Evolutionary conservation across 169 alveolate species (phyloP).

Genomic region (Eimeria tenella): DNA sequence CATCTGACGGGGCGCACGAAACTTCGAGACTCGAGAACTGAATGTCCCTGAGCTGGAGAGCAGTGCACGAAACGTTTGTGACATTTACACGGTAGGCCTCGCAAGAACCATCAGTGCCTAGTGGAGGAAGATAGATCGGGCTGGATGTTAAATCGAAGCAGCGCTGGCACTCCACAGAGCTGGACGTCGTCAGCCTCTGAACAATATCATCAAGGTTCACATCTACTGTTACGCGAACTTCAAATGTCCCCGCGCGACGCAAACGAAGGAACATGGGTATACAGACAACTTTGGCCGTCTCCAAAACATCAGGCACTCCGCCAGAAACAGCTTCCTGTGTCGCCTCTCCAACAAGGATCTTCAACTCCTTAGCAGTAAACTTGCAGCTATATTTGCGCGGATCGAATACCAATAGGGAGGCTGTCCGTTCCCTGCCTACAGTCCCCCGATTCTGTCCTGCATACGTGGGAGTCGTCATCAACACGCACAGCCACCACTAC

Average conservation of each 20-base stretch:
- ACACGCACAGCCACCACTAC: too few species aligned
- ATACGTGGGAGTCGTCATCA: neutral
- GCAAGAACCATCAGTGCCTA: constrained; percentile 30
- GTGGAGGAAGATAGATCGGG: constrained; percentile 23
- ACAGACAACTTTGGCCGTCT: neutral
- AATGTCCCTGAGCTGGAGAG: constrained; percentile 33
- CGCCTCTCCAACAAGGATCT: neutral
- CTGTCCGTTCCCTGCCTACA: constrained; percentile 15
- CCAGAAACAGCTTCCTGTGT: neutral
- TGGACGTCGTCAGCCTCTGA: constrained; percentile 56
- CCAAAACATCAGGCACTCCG: neutral
- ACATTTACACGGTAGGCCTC: constrained; percentile 57
- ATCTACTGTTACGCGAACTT: constrained; percentile 56
- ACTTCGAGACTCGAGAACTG: constrained; percentile 9
- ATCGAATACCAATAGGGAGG: constrained; percentile 45
- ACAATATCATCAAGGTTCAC: constrained; percentile 28
- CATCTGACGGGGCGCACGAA: neutral
- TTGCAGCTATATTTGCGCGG: constrained; percentile 26
- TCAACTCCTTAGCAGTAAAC: constrained; percentile 20
- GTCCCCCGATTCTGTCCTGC: constrained; percentile 34
- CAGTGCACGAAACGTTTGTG: constrained; percentile 23
- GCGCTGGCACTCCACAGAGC: constrained; percentile 66
- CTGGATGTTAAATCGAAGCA: constrained; percentile 14
- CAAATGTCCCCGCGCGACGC: constrained; percentile 65
- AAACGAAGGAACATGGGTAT: constrained; percentile 56